Conservation (phyloP, 2,329 filamentous ascomycete genomes). For the Harringtonia lauricola region DNA sequence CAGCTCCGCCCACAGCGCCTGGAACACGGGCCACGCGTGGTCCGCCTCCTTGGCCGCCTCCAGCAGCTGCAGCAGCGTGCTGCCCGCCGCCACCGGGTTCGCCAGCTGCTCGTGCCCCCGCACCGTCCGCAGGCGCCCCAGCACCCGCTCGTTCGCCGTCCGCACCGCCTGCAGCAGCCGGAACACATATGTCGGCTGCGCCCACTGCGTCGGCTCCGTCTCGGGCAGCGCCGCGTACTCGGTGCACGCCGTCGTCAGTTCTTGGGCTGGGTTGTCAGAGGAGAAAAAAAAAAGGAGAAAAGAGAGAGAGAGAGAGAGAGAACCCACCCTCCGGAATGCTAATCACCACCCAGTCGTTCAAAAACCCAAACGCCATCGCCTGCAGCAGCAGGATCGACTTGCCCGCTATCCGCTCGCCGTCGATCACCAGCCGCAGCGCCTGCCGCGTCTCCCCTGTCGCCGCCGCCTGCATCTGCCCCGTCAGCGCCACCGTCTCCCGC, state of each 20-base stretch:
- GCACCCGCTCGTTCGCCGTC: slow-evolving; percentile 58
- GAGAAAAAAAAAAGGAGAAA: neutral
- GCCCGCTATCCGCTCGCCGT: slow-evolving; percentile 63
- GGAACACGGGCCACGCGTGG: slow-evolving; percentile 68
- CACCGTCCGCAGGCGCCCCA: slow-evolving; percentile 38
- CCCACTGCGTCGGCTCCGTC: slow-evolving; percentile 50
- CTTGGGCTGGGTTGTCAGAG: slow-evolving; percentile 48
- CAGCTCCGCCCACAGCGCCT: slow-evolving; percentile 73
- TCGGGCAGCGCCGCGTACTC: slow-evolving; percentile 64
- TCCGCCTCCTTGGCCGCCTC: slow-evolving; percentile 65
- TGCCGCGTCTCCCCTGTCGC: slow-evolving; percentile 40
- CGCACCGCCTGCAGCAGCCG: slow-evolving; percentile 62
- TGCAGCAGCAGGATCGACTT: slow-evolving; percentile 85
- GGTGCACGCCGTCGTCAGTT: slow-evolving; percentile 69
- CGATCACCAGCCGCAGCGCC: slow-evolving; percentile 52
- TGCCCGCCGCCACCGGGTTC: slow-evolving; percentile 49
- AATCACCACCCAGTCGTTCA: slow-evolving; percentile 82
- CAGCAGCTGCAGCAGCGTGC: slow-evolving; percentile 58
- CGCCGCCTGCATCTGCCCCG: slow-evolving; percentile 47
- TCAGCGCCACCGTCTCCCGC: slow-evolving; percentile 64
- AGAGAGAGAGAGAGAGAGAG: neutral
- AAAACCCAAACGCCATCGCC: slow-evolving; percentile 67
- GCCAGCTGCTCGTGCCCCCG: slow-evolving; percentile 31
- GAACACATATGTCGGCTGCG: slow-evolving; percentile 68
- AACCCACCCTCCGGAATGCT: slow-evolving; percentile 75